These are phyloP conservation scores for Volvariella surrecta DNA, from an alignment of 1,284 basidiomycete species.

Conservation along the genomic window DNA sequence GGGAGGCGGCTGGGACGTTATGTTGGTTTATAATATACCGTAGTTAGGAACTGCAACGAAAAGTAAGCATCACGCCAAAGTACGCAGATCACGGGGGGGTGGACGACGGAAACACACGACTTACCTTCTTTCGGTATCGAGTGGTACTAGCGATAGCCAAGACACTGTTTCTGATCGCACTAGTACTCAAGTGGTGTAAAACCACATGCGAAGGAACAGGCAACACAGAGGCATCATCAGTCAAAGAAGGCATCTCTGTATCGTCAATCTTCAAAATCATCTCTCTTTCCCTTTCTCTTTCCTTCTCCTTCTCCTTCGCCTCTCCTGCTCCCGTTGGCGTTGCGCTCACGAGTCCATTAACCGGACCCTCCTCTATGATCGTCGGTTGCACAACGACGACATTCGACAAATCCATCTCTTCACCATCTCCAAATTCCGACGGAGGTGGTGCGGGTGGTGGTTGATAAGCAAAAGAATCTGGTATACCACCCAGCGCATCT, in stretches of 20 bases:
- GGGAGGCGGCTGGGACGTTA: not conserved
- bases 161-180: conserved; percentile 91
- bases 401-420: conserved; percentile 8
- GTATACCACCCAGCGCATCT: conserved; percentile 12
- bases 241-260: conserved; percentile 31
- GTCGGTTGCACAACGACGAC: conserved; percentile 2
- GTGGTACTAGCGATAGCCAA: conserved; percentile 92
- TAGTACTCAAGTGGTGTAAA: conserved; percentile 92
- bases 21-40: conserved; percentile 9
- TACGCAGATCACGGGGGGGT: not conserved
- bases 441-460: conserved; percentile 14
- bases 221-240: conserved; percentile 89
- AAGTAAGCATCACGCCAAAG: not conserved
- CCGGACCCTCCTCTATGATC: not conserved
- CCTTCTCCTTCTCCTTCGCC: conserved; percentile 10
- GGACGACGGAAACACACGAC: conserved; percentile 8
- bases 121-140: conserved; percentile 88
- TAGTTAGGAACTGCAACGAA: conserved; percentile 6
- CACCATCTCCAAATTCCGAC: conserved; percentile 10
- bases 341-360: conserved; percentile 2
- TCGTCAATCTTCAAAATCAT: conserved; percentile 11
- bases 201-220: conserved; percentile 95
- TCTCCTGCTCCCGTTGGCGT: not conserved
- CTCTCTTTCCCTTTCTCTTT: conserved; percentile 10
- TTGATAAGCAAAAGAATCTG: conserved; percentile 7